Evolutionary conservation across 805 yeast genomes (phyloP).

Genomic region (Yarrowia porcina): DNA sequence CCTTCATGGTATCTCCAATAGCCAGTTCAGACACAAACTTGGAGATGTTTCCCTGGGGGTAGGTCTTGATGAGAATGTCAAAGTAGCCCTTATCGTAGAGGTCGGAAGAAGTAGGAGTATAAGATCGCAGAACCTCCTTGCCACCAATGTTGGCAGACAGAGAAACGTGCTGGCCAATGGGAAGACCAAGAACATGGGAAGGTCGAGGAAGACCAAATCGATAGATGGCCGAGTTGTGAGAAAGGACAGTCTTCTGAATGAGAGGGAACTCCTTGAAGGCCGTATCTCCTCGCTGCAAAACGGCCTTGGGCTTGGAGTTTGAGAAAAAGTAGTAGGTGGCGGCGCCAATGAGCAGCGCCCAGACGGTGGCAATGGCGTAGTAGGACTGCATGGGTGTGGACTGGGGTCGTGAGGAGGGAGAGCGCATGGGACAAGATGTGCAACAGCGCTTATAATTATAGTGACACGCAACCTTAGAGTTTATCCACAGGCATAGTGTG

Average conservation of each 20-base stretch:
- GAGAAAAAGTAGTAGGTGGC: constrained; percentile 21
- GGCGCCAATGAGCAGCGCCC: constrained; percentile 21
- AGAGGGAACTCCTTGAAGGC: constrained; percentile 77
- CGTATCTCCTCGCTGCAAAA: constrained; percentile 48
- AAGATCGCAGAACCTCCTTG: constrained; percentile 79
- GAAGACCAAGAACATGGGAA: constrained; percentile 76
- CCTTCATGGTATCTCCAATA: constrained; percentile 74
- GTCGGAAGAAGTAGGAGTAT: constrained; percentile 72
- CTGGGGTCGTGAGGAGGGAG: not conserved
- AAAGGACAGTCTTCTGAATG: constrained; percentile 70
- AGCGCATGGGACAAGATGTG: not conserved
- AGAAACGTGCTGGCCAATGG: constrained; percentile 91
- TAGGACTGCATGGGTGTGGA: constrained; percentile 10
- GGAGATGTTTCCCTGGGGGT: constrained; percentile 82
- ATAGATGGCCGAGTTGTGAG: constrained; percentile 76
- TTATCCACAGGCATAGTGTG: too few species aligned
- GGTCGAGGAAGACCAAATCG: constrained; percentile 79
- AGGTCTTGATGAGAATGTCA: constrained; percentile 79
- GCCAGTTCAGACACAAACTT: constrained; percentile 64
- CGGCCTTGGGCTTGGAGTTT: constrained; percentile 21
- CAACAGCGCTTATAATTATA: not conserved
- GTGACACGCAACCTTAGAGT: not conserved
- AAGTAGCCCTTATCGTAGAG: constrained; percentile 72
- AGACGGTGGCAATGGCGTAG: constrained; percentile 23
- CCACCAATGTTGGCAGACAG: constrained; percentile 74